These are phyloP conservation scores for Mycena venus DNA, from an alignment of 768 basidiomycete genomes.

Conservation along the genomic window DNA sequence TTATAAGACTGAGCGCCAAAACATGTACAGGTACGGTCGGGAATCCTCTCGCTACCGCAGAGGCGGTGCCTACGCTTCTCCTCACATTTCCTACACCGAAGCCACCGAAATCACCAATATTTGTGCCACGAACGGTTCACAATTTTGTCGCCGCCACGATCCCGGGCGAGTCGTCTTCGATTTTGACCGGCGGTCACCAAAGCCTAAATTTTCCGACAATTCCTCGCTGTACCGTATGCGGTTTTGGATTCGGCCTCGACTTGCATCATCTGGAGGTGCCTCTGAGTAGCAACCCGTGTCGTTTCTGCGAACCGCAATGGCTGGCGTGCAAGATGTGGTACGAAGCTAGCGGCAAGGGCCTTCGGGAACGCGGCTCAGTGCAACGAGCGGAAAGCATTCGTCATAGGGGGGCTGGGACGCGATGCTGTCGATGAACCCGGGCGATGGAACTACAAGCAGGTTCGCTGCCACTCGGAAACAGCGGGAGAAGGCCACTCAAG, in stretches of 20 bases:
- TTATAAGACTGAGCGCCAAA: too few relatives aligned
- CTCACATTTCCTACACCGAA: slow-evolving; percentile 52
- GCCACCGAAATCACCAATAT: slow-evolving; percentile 35
- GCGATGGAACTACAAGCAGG: slow-evolving; percentile 1
- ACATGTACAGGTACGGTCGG: too few relatives aligned
- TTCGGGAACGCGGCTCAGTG: slow-evolving; percentile 18
- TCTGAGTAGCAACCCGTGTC: slow-evolving; percentile 26
- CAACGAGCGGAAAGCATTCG: slow-evolving; percentile 27
- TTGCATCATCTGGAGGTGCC: slow-evolving; percentile 31
- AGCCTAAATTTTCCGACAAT: slow-evolving; percentile 26
- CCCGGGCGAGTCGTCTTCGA: not conserved
- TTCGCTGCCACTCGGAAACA: too few relatives aligned
- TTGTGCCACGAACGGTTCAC: slow-evolving; percentile 23
- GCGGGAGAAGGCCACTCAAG: not conserved
- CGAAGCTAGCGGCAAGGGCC: slow-evolving; percentile 16
- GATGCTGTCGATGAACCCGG: slow-evolving; percentile 24
- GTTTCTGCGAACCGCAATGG: slow-evolving; percentile 36
- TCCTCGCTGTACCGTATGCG: slow-evolving; percentile 35
- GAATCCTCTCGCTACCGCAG: too few relatives aligned
- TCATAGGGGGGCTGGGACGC: slow-evolving; percentile 26
- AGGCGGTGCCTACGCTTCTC: slow-evolving; percentile 43
- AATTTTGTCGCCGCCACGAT: slow-evolving; percentile 20
- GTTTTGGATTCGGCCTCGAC: slow-evolving; percentile 31
- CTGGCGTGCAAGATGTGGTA: slow-evolving; percentile 38
- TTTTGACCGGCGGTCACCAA: not conserved